Conservation (phyloP, 2,329 filamentous ascomycete genomes). For the Cladophialophora exuberans region DNA sequence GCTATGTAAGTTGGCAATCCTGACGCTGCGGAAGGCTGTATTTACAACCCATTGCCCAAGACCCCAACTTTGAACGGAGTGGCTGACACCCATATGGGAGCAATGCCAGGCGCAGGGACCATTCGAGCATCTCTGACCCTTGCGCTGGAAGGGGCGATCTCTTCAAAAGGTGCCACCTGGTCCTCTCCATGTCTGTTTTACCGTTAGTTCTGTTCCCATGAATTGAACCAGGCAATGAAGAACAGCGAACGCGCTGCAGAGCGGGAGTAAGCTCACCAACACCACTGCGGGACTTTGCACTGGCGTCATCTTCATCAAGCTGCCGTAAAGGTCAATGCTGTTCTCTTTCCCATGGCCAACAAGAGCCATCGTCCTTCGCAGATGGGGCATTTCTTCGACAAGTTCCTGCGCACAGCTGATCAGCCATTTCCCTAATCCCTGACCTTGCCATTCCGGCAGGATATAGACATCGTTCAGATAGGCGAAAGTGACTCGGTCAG, state of each 20-base stretch:
- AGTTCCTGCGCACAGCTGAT: conserved; percentile 63
- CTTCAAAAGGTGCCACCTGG: conserved; percentile 1
- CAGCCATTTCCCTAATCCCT: conserved; percentile 68
- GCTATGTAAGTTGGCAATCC: too few relatives aligned
- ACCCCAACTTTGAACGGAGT: neutral
- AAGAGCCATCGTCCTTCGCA: conserved; percentile 64
- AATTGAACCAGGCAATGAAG: too few relatives aligned
- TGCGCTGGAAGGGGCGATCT: neutral
- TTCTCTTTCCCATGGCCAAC: conserved; percentile 38
- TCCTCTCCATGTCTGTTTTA: conserved; percentile 2
- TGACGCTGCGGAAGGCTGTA: too few relatives aligned
- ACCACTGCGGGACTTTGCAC: neutral
- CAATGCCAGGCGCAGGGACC: neutral
- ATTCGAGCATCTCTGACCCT: neutral
- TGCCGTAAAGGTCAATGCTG: conserved; percentile 7
- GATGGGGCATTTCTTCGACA: conserved; percentile 58
- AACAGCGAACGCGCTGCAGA: neutral
- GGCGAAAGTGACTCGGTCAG: conserved; percentile 69
- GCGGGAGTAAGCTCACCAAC: neutral
- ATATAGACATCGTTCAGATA: conserved; percentile 74
- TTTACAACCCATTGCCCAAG: neutral
- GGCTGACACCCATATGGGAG: neutral
- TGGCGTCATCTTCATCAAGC: conserved; percentile 17
- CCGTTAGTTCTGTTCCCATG: neutral
- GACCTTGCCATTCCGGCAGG: conserved; percentile 60